phyloP scores from a whole-genome alignment of 2,329 filamentous ascomycete species.

The Neonectria coccinea region DNA sequence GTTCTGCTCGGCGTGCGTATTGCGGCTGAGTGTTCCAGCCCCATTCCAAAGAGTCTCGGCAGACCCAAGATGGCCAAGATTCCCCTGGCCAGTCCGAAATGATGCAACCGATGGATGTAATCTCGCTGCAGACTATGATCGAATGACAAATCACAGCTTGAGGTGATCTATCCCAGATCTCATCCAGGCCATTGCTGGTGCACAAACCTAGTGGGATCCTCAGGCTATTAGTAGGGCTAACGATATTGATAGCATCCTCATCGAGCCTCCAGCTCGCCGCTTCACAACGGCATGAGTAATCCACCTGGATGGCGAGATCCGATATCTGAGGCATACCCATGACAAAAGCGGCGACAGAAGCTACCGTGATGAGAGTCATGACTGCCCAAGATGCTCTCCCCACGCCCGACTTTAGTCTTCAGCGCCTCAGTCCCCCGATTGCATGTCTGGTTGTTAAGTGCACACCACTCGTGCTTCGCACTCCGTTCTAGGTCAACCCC shows the following conservation, averaged over 20 bases:
- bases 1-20: not conserved
- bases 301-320: not conserved
- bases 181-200: not conserved
- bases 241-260: too few relatives aligned
- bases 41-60: not conserved
- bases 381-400: not conserved
- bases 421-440: not conserved
- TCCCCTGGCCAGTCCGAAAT: not conserved
- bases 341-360: conserved; percentile 10
- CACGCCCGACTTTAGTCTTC: not conserved
- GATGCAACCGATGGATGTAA: not conserved
- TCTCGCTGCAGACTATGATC: not conserved
- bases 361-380: not conserved
- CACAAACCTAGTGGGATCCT: not conserved
- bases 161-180: not conserved
- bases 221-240: too few relatives aligned
- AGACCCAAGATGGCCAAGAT: not conserved
- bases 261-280: not conserved
- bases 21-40: conserved; percentile 5
- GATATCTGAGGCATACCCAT: not conserved
- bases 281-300: not conserved
- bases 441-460: not conserved
- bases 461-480: not conserved
- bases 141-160: not conserved
- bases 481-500: not conserved